Percentiles rank a stretch among this genome's conserved stretches.
Evolutionary conservation across 352 stramenopile genomes (phyloP).

Genomic region (Pseudoperonospora humuli): DNA sequence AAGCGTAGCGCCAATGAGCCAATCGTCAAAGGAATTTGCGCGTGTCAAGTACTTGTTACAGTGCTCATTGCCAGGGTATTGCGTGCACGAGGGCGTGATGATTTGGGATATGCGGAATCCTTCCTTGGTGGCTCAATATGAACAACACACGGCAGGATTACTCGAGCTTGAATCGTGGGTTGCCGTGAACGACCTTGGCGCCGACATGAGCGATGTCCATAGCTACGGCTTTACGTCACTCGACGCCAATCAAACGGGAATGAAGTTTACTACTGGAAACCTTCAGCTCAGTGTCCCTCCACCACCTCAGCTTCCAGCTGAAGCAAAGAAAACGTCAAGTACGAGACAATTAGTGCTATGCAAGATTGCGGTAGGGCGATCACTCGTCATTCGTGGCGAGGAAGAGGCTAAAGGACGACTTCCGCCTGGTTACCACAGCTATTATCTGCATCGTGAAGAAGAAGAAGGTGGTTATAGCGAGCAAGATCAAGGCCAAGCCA

Average conservation of each 20-base stretch:
- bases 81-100: conserved; percentile 46
- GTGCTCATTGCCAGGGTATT: conserved; percentile 47
- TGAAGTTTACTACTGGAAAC: conserved; percentile 66
- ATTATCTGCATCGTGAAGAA: conserved; percentile 35
- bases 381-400: too few relatives aligned
- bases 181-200: conserved; percentile 53
- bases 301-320: too few relatives aligned
- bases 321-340: conserved; percentile 19
- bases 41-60: conserved; percentile 60
- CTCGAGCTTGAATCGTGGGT: conserved; percentile 75
- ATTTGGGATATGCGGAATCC: conserved; percentile 74
- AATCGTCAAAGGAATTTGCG: conserved; percentile 43
- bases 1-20: conserved; percentile 41
- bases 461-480: conserved; percentile 1
- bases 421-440: conserved; percentile 67
- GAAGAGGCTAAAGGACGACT: too few relatives aligned
- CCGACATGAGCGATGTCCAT: conserved; percentile 45
- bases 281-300: conserved; percentile 32
- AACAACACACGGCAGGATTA: conserved; percentile 34
- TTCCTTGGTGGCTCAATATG: conserved; percentile 47
- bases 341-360: conserved; percentile 63
- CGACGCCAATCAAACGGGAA: conserved; percentile 29
- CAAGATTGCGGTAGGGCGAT: conserved; percentile 65
- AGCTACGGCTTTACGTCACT: conserved; percentile 47
- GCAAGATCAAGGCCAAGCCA: conserved; percentile 8